Conservation (phyloP, 1,284 basidiomycete species). For the Tylopilus sp. region DNA sequence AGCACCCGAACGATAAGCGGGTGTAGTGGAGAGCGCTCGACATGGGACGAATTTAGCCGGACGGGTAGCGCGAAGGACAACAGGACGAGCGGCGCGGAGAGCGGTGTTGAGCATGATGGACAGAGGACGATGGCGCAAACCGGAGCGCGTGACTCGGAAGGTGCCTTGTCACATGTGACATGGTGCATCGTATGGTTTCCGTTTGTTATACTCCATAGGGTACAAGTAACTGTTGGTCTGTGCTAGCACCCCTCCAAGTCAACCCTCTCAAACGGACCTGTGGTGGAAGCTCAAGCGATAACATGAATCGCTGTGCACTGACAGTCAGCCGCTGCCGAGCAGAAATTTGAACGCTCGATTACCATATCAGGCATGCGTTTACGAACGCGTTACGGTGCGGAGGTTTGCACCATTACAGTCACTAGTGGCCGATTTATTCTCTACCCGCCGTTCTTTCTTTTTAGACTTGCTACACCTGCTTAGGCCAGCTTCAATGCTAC, state of each 20-base stretch:
- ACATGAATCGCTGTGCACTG: neutral
- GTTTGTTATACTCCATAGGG: neutral
- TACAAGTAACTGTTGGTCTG: no score
- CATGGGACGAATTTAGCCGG: constrained; percentile 31
- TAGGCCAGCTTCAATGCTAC: constrained; percentile 15
- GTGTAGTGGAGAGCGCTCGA: constrained; percentile 55
- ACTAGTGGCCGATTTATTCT: constrained; percentile 14
- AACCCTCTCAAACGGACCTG: no score
- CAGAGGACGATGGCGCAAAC: constrained; percentile 23
- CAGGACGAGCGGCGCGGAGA: constrained; percentile 39
- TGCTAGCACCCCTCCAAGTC: no score
- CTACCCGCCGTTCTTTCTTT: constrained; percentile 15
- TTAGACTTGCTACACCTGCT: constrained; percentile 2
- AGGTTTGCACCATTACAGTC: no score
- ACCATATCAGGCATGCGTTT: constrained; percentile 30
- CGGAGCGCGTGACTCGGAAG: constrained; percentile 27
- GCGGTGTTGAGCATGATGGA: constrained; percentile 42
- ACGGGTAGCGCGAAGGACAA: constrained; percentile 34
- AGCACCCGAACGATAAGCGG: constrained; percentile 50
- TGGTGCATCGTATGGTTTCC: no score
- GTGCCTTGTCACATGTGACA: constrained; percentile 29
- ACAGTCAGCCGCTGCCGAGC: neutral
- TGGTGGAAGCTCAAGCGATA: no score
- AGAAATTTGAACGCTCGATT: constrained; percentile 8
- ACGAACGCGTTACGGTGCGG: constrained; percentile 27